Evolutionary conservation across 257 asterid species (phyloP), one percentile per base, ranked within the genome.

Genomic region (Petunia secreta): DNA sequence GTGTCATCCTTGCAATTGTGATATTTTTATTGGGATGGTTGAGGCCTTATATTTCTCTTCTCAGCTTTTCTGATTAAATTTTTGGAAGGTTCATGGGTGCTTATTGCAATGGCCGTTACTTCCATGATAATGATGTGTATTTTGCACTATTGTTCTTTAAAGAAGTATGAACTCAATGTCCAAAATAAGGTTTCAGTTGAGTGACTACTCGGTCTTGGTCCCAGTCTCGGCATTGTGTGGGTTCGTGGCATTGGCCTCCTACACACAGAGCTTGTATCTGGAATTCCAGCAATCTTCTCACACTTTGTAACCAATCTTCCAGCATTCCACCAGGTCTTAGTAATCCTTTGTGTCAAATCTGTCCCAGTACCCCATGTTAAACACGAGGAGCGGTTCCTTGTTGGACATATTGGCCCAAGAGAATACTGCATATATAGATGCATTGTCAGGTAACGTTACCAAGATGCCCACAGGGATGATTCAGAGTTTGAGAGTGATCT

Each of bases 31-130:
- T 8, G 98, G 98, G 66, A 80, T 92, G 16, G 77, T 94, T 15
- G 98, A 25, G 65, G 92, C 97, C 50, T 77, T 94, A 5, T 94
- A 90, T 81, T 92, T 94, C 87, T 89, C 96, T 25, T 25, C 25
- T 25, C 25, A 0, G 97, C 98, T 34, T 91, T 97, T 36, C 87
- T 94, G 2, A 89, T 90, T 86, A 94, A 94, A 75, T 94, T 94
- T 83, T 83, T 87, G 2, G 98, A 92, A 85, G 98, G 98, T 9
- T 97, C 98, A 13, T 94, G 98, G 98, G 98, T 94, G 14, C 98
- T 97, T 0, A 82, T 25, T 1, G 98, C 91, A 39, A 84, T 92
- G 9, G 86, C 99, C 0, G 77, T 89, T 79, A n/a, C 90, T 77
- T 89, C 91, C 88, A 90, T 95, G 92, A 81, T 86, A 1, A 89